Conservation (phyloP, 1,284 basidiomycete genomes). For the Sporisorium sorghi region DNA sequence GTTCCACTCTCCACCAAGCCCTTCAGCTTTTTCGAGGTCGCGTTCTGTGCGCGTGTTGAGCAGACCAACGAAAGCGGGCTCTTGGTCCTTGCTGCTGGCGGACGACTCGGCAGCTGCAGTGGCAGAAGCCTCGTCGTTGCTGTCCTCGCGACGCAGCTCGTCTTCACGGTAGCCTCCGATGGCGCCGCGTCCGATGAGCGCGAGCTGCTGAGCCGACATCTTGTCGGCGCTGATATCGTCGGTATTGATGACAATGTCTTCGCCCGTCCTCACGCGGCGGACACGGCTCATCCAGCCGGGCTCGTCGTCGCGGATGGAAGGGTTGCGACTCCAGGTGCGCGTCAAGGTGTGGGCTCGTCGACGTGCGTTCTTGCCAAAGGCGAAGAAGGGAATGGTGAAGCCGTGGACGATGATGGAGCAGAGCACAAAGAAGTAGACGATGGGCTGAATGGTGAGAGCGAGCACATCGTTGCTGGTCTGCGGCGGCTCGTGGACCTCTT, state of each 20-base stretch:
- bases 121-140: conserved; percentile 31
- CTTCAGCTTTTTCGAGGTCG: conserved; percentile 58
- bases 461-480: conserved; percentile 63
- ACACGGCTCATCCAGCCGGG: conserved; percentile 64
- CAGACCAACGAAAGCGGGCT: conserved; percentile 36
- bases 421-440: conserved; percentile 68
- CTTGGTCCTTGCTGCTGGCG: conserved; percentile 25
- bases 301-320: conserved; percentile 57
- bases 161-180: conserved; percentile 61
- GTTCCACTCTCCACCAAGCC: conserved; percentile 20
- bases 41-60: conserved; percentile 52
- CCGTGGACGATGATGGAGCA: conserved; percentile 68
- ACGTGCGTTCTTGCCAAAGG: conserved; percentile 60
- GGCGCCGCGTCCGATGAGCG: conserved; percentile 59
- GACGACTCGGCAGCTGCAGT: conserved; percentile 31
- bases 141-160: conserved; percentile 44
- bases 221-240: conserved; percentile 54
- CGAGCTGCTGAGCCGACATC: conserved; percentile 58
- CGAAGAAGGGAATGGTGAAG: conserved; percentile 69
- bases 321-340: conserved; percentile 59
- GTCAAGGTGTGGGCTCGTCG: conserved; percentile 59
- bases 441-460: conserved; percentile 66
- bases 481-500: conserved; percentile 61
- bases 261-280: conserved; percentile 52
- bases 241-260: conserved; percentile 50